Evolutionary conservation across 2,329 filamentous ascomycete genomes (phyloP), one percentile per base, ranked within the genome.

Genomic region (Clonostachys solani): DNA sequence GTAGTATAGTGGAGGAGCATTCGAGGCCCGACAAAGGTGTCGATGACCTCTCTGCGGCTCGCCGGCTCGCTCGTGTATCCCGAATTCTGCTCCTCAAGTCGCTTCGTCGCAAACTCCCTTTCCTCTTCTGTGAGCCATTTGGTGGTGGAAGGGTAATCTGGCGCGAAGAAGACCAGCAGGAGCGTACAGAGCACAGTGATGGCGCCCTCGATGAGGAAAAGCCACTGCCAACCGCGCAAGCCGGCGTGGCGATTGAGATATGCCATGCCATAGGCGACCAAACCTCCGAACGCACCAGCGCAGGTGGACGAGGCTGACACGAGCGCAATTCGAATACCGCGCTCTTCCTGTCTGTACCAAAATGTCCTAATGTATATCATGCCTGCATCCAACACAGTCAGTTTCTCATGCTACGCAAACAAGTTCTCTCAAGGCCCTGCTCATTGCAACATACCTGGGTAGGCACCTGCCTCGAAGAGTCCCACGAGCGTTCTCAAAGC

Each of bases 291-390:
- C 2, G 83, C 83, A 3, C 81, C 81, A 2, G 79, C 81, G 6
- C 86, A 72, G 16, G 87, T 67, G 5, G 80, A 79, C 0, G 73
- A 78, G 13, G 82, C 77, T 51, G 89, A 81, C 1, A 89, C 76
- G 48, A 86, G 81, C 4, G 83, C 83, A 2, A 88, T 80, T 2
- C 61, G 77, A 6, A 88, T 63, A 2, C 83, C 84, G 6, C 86
- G 74, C 63, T 89, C 85, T n/a, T 79, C 75, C 50, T 79, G 78
- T 15, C 76, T 81, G 62, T 89, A 89, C 74, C 86, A 89, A 49
- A 87, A 79, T 0, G 85, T 87, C 12, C 89, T 67, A 54, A 88
- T 88, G 62, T 82, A 69, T 1, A 81, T 77, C 54, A 88, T 65
- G 0, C 64, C 63, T 1, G 63, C 63, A 17, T 40, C 29, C 6